Evolutionary conservation across 73 alveolate genomes (phyloP).

Genomic region (Paramecium tetraurelia): DNA sequence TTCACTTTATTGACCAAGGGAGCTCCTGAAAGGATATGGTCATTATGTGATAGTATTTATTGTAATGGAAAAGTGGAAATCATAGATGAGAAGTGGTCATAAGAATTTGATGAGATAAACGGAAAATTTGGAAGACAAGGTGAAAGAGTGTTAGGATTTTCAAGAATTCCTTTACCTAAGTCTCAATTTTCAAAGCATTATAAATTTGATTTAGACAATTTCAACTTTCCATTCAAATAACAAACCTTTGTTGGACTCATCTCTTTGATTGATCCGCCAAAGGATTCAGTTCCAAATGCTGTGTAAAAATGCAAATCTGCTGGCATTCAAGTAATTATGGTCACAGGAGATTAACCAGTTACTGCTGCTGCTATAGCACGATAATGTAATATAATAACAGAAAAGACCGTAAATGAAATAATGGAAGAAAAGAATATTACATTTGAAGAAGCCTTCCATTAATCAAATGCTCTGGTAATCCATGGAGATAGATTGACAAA

Average conservation of each 20-base stretch:
- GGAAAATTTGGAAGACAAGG: conserved; percentile 68
- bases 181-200: conserved; percentile 37
- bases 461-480: conserved; percentile 71
- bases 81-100: conserved; percentile 1
- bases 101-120: conserved; percentile 58
- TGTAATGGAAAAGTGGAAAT: neutral
- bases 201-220: conserved; percentile 58
- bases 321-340: conserved; percentile 91
- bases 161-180: conserved; percentile 60
- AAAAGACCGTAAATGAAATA: conserved; percentile 81
- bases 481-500: conserved; percentile 80
- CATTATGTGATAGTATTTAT: neutral
- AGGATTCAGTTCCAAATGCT: conserved; percentile 76
- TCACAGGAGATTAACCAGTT: conserved; percentile 75
- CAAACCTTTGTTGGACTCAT: conserved; percentile 79
- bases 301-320: conserved; percentile 83
- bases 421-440: conserved; percentile 64
- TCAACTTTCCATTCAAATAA: conserved; percentile 66
- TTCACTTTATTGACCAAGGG: conserved; percentile 80
- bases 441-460: conserved; percentile 67
- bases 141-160: conserved; percentile 80
- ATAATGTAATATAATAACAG: conserved; percentile 60
- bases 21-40: conserved; percentile 88
- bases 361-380: conserved; percentile 77
- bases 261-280: conserved; percentile 94